Evolutionary conservation across 257 asterid species (phyloP).

Genomic region (Solanum bukasovii): DNA sequence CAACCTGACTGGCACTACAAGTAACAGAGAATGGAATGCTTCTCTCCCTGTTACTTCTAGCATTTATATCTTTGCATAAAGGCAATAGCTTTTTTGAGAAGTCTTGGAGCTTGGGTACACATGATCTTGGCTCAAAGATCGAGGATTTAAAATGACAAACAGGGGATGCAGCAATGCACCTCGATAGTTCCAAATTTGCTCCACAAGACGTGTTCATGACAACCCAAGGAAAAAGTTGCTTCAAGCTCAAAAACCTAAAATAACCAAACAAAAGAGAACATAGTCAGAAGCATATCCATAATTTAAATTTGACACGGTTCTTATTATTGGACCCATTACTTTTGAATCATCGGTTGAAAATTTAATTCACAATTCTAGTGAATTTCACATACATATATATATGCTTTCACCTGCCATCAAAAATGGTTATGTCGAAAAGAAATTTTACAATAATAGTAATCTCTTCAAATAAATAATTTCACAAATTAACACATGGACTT

Average conservation of each 20-base stretch:
- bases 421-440: not conserved
- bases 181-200: conserved; percentile 8
- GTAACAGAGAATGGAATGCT: conserved; percentile 18
- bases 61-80: conserved; percentile 6
- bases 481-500: not conserved
- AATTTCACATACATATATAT: not conserved
- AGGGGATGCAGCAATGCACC: conserved; percentile 1
- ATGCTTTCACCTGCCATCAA: not conserved
- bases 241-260: not conserved
- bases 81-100: conserved; percentile 9
- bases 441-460: not conserved
- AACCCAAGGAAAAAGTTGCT: not conserved
- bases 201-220: conserved; percentile 14
- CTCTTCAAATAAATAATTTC: not conserved
- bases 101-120: conserved; percentile 3
- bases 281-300: not conserved
- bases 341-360: not conserved
- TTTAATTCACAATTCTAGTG: not conserved
- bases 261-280: not conserved
- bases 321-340: not conserved
- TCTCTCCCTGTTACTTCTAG: conserved; percentile 14
- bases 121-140: not conserved
- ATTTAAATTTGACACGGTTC: not conserved
- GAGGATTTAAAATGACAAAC: not conserved
- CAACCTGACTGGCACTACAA: conserved; percentile 10